phyloP scores from a whole-genome alignment of 345 rosid genomes.

The Mercurialis annua region DNA sequence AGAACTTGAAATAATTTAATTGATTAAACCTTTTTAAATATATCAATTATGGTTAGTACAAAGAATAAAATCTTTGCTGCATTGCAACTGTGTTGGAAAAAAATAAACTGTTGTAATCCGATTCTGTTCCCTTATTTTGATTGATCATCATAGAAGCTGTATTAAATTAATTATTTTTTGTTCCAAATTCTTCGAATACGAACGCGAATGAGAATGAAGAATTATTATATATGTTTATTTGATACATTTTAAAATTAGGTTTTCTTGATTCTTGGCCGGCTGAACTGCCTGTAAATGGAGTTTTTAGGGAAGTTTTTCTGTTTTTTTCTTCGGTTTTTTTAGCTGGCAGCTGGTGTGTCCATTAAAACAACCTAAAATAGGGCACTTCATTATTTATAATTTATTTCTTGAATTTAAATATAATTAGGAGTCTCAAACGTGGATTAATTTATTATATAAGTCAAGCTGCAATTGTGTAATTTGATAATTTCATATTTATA shows the following conservation, averaged over 20 bases:
- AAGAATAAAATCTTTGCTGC: conserved; percentile 29
- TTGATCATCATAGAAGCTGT: neutral
- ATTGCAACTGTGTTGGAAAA: conserved; percentile 4
- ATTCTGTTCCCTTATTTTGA: conserved; percentile 10
- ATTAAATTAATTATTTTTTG: no score
- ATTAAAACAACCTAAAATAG: conserved; percentile 9
- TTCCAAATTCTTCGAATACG: neutral
- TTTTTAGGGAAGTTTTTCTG: neutral
- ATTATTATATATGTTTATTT: neutral
- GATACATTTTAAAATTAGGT: neutral
- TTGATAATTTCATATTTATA: no score
- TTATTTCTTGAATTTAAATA: neutral
- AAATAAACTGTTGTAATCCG: conserved; percentile 16
- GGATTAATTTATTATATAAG: neutral
- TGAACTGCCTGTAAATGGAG: conserved; percentile 7
- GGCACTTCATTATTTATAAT: neutral
- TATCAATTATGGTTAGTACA: neutral
- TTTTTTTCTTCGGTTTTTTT: neutral
- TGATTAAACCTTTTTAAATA: neutral
- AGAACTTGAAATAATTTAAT: neutral
- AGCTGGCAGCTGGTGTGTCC: conserved; percentile 18
- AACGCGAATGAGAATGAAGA: neutral
- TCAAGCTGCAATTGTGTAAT: no score
- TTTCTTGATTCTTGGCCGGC: conserved; percentile 12
- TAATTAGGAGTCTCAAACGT: neutral